Percentiles rank a stretch among this genome's conserved stretches.
Conservation (phyloP, 1,139 yeast species). For the Candida pseudoviswanathii region DNA sequence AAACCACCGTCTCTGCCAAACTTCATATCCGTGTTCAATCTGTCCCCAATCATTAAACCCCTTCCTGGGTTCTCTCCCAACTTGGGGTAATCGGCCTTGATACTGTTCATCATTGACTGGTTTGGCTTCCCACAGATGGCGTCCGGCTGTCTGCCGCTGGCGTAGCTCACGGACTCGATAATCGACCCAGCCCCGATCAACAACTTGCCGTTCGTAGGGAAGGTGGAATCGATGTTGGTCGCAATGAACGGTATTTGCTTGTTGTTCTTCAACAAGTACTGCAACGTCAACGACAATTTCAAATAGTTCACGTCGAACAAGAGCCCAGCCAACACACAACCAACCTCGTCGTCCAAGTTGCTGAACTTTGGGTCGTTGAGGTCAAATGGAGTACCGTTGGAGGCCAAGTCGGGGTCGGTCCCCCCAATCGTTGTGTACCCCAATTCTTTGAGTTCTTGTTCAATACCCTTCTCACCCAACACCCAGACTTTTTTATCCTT, state of each 20-base stretch:
- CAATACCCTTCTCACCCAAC: conserved; percentile 82
- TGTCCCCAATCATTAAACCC: conserved; percentile 45
- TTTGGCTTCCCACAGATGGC: conserved; percentile 10
- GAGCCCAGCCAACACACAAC: conserved; percentile 45
- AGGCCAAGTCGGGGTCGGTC: conserved; percentile 48
- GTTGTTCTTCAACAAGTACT: conserved; percentile 37
- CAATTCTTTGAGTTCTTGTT: conserved; percentile 64
- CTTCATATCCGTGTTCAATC: conserved; percentile 45
- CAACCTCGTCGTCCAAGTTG: conserved; percentile 46
- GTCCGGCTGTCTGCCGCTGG: conserved; percentile 42
- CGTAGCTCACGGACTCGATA: conserved; percentile 37
- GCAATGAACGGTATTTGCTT: conserved; percentile 41
- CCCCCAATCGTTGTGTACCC: conserved; percentile 82
- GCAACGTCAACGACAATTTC: conserved; percentile 41
- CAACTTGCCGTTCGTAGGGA: conserved; percentile 51
- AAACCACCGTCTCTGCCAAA: conserved; percentile 41
- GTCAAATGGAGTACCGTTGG: conserved; percentile 19
- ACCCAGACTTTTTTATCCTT: conserved; percentile 69
- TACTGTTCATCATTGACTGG: conserved; percentile 17
- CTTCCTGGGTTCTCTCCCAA: conserved; percentile 32
- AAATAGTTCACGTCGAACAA: conserved; percentile 41
- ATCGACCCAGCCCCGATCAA: conserved; percentile 36
- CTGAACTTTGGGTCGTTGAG: conserved; percentile 23
- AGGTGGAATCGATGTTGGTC: conserved; percentile 42
- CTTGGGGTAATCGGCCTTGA: conserved; percentile 20